These are phyloP conservation scores for Friedmanniomyces simplex DNA, from an alignment of 495 filamentous ascomycete species.

Conservation along the genomic window DNA sequence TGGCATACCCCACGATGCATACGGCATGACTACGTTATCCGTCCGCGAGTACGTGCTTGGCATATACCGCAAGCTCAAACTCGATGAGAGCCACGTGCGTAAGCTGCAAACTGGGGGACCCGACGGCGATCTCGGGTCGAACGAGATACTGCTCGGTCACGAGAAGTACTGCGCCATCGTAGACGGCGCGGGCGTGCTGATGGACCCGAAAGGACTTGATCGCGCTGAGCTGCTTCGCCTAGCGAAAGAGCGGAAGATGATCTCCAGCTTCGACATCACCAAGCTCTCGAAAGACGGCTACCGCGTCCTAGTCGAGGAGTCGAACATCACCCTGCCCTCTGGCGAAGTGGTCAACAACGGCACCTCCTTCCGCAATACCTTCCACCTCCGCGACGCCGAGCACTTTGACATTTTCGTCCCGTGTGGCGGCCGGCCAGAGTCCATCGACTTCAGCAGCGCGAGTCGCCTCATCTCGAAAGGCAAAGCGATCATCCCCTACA, in stretches of 20 bases:
- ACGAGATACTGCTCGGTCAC: slow-evolving; percentile 90
- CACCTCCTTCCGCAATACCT: slow-evolving; percentile 92
- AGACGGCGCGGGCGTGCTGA: slow-evolving; percentile 88
- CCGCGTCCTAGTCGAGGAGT: slow-evolving; percentile 86
- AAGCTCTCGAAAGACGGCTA: slow-evolving; percentile 85
- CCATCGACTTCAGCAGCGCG: slow-evolving; percentile 82
- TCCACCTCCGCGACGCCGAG: slow-evolving; percentile 69
- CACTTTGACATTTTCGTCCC: slow-evolving; percentile 86
- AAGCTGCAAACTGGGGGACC: slow-evolving; percentile 98
- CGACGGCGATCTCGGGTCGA: slow-evolving; percentile 92
- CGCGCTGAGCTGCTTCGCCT: slow-evolving; percentile 72
- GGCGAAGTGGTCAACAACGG: slow-evolving; percentile 86
- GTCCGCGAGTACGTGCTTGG: slow-evolving; percentile 92
- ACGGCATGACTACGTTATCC: slow-evolving; percentile 96
- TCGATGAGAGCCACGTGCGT: slow-evolving; percentile 68
- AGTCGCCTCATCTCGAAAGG: slow-evolving; percentile 73
- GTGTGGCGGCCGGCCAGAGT: slow-evolving; percentile 93
- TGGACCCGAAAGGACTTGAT: slow-evolving; percentile 82
- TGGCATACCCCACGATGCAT: slow-evolving; percentile 89
- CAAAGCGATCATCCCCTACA: slow-evolving; percentile 78
- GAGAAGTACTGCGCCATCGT: slow-evolving; percentile 91
- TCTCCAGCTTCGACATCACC: slow-evolving; percentile 70
- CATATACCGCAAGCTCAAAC: slow-evolving; percentile 88
- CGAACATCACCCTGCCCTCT: slow-evolving; percentile 68
- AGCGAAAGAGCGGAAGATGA: slow-evolving; percentile 81